Evolutionary conservation across 805 yeast genomes (phyloP).

Genomic region (Brettanomyces bruxellensis): DNA sequence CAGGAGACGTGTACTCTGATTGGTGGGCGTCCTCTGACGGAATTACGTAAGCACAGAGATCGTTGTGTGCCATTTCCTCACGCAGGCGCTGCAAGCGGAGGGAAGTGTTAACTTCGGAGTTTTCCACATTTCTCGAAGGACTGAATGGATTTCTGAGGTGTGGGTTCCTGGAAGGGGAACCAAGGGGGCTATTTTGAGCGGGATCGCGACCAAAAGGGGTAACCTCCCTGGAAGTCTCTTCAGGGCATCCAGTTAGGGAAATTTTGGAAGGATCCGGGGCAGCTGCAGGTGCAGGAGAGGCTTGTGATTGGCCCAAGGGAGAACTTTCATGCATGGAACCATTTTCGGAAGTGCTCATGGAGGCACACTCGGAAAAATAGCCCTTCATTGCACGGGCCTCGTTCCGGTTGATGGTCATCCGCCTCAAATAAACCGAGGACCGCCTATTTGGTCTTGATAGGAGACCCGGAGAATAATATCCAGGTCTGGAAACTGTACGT

Average conservation of each 20-base stretch:
- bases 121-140: not conserved
- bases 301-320: too few species aligned
- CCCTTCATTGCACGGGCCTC: not conserved
- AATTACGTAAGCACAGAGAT: constrained; percentile 56
- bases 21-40: constrained; percentile 61
- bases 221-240: constrained; percentile 1
- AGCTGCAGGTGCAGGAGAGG: too few species aligned
- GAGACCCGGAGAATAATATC: constrained; percentile 81
- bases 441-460: constrained; percentile 58
- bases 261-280: constrained; percentile 5
- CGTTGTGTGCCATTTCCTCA: constrained; percentile 47
- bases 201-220: too few species aligned
- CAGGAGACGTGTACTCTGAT: constrained; percentile 46
- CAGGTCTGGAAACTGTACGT: constrained; percentile 46
- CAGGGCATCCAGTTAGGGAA: constrained; percentile 13
- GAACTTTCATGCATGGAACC: too few species aligned
- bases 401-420: constrained; percentile 21
- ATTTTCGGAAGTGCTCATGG: too few species aligned
- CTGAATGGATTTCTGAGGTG: too few species aligned
- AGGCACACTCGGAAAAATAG: too few species aligned
- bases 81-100: constrained; percentile 55
- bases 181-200: too few species aligned
- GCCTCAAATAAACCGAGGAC: constrained; percentile 34
- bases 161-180: too few species aligned
- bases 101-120: constrained; percentile 46